A percentile compares a stretch with the other conserved stretches of the same genome.
Evolutionary conservation across 1,139 yeast species (phyloP).

Genomic region (Saccharomyces hybrid): DNA sequence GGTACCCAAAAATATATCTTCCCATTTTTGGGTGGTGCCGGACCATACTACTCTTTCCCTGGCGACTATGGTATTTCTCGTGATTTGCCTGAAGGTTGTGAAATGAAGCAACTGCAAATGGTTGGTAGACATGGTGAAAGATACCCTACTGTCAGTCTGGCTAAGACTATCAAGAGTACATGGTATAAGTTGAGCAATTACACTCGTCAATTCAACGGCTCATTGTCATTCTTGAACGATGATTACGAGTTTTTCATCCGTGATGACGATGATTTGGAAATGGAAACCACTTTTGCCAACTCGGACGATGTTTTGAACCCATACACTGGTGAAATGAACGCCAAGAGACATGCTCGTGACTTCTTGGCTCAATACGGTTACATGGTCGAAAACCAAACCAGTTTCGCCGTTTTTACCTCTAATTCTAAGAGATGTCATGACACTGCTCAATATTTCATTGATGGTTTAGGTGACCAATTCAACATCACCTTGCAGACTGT

Average conservation of each 20-base stretch:
- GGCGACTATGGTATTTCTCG: conserved; percentile 12
- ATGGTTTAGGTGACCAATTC: conserved; percentile 11
- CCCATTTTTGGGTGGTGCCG: conserved; percentile 17
- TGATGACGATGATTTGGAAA: conserved; percentile 23
- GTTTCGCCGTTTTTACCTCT: conserved; percentile 17
- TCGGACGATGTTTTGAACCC: conserved; percentile 15
- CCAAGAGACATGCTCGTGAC: conserved; percentile 19
- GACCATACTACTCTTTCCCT: conserved; percentile 20
- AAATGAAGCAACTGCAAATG: conserved; percentile 56
- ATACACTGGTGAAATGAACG: conserved; percentile 17
- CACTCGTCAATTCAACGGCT: conserved; percentile 27
- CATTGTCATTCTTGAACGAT: conserved; percentile 34
- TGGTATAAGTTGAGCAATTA: conserved; percentile 26
- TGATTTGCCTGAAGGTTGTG: conserved; percentile 35
- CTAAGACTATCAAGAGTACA: conserved; percentile 16
- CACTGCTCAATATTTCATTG: conserved; percentile 15
- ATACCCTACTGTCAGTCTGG: conserved; percentile 43
- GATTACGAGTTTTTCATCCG: conserved; percentile 31
- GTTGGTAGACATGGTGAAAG: conserved; percentile 69
- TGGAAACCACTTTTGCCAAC: conserved; percentile 17
- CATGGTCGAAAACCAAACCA: conserved; percentile 10
- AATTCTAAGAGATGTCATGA: conserved; percentile 21
- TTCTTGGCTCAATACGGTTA: conserved; percentile 14
- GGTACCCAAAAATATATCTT: conserved; percentile 16
- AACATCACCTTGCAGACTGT: conserved; percentile 17